Base-by-base conservation (phyloP, 331 rosid genomes). In the Arachis monticola region DNA sequence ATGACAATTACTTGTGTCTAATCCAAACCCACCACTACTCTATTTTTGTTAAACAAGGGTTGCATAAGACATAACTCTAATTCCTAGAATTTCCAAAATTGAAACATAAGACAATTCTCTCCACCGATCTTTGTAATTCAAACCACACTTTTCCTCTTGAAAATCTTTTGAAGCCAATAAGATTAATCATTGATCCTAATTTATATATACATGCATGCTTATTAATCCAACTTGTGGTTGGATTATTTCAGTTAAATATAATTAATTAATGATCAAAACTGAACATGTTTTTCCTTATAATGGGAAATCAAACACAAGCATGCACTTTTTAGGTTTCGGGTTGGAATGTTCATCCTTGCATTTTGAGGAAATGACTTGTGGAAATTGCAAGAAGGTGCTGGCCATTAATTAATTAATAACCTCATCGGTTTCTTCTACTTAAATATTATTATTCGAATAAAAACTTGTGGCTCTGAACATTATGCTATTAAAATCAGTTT, bases 281-380 rank as follows among this genome's bases (percentile, higher is more conserved):
- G 50, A 70, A 53, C 61, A 64, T 76, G 82, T 51, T 51, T 77
- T 44, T 74, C 5, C 78, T 75, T 58, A 64, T 67, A 78, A 73
- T 77, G 88, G 93, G 76, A 87, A 64, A 13, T 61, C 67, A 73
- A 76, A 10, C 82, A 73, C 51, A 80, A 74, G 78, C 77, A 78
- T 83, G 66, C 76, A 12, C 78, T 60, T 48, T 27, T 13, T 66
- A 45, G 27, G 80, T 89, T 89, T 60, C 95, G 95, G 82, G 82
- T 62, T 46, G 84, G 91, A 68, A 83, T 75, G 12, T 79, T 60
- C 64, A 83, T 85, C 79, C 31, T 55, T 61, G 17, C 85, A 83
- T 74, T 87, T 84, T 57, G 45, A 65, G 85, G 64, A 48, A 76
- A 69, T 84, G 80, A 63, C 80, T 48, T 72, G 41, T 42, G 70